These are phyloP conservation scores for Microsporum canis DNA, from an alignment of 2,329 filamentous ascomycete genomes.

Conservation along the genomic window DNA sequence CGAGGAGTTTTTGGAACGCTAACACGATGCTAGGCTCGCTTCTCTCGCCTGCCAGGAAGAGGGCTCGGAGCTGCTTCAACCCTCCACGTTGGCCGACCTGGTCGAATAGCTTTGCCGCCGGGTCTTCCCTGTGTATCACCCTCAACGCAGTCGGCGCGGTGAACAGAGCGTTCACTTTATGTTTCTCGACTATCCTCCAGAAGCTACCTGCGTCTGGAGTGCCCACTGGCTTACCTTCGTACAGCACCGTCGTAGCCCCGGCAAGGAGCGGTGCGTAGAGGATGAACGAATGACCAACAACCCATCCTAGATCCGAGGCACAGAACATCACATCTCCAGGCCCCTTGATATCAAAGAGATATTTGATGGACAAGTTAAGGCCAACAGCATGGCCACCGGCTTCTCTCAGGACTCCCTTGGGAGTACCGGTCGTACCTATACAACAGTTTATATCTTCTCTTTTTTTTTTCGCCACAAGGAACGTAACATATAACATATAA, in stretches of 20 bases:
- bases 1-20: constrained; percentile 65
- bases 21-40: constrained; percentile 77
- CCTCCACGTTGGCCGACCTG: constrained; percentile 56
- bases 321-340: constrained; percentile 74
- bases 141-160: constrained; percentile 80
- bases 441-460: neutral
- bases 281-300: constrained; percentile 77
- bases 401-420: constrained; percentile 73
- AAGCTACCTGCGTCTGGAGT: constrained; percentile 80
- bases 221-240: constrained; percentile 87
- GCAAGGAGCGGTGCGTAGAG: constrained; percentile 77
- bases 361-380: constrained; percentile 67
- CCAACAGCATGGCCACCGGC: constrained; percentile 82
- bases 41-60: constrained; percentile 82
- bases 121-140: constrained; percentile 78
- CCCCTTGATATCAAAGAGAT: constrained; percentile 70
- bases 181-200: constrained; percentile 75
- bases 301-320: constrained; percentile 85
- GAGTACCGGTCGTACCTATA: constrained; percentile 62
- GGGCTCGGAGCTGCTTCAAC: constrained; percentile 56
- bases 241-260: constrained; percentile 76
- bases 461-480: neutral
- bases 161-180: constrained; percentile 73
- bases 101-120: constrained; percentile 55
- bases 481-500: neutral